These are phyloP conservation scores for Prototheca stagnorum DNA, from an alignment of 163 green algal species.

Conservation along the genomic window DNA sequence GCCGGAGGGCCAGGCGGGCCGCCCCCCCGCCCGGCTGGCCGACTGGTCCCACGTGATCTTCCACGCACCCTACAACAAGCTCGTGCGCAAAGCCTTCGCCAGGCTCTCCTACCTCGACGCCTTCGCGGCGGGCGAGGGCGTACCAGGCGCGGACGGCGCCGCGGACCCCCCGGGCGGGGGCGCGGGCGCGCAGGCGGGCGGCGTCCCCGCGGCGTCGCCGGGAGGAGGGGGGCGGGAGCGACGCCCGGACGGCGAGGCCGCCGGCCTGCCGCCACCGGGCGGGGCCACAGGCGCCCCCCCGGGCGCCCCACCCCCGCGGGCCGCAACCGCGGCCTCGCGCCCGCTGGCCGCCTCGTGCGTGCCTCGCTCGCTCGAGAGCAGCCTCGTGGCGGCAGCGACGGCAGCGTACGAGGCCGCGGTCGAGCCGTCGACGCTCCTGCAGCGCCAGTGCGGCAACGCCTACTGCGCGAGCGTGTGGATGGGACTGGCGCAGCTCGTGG, in stretches of 20 bases:
- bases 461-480: slow-evolving; percentile 62
- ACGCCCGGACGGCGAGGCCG: neutral
- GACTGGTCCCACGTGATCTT: slow-evolving; percentile 34
- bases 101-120: slow-evolving; percentile 34
- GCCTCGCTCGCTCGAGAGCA: slow-evolving; percentile 18
- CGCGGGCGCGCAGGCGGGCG: too few species aligned
- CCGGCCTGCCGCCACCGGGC: neutral
- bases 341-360: slow-evolving; percentile 5
- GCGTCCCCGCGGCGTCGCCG: too few species aligned
- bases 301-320: too few species aligned
- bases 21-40: slow-evolving; percentile 1
- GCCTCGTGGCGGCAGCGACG: slow-evolving; percentile 9
- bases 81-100: slow-evolving; percentile 61
- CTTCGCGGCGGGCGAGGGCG: neutral
- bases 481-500: slow-evolving; percentile 39
- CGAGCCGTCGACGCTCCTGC: slow-evolving; percentile 19
- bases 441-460: slow-evolving; percentile 50
- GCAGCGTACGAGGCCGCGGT: slow-evolving; percentile 27
- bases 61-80: slow-evolving; percentile 65
- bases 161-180: neutral
- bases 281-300: too few species aligned
- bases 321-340: neutral
- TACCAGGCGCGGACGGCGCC: neutral
- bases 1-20: slow-evolving; percentile 13
- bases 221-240: too few species aligned